Conservation (phyloP, 768 basidiomycete genomes). For the Podaxis pistillaris region DNA sequence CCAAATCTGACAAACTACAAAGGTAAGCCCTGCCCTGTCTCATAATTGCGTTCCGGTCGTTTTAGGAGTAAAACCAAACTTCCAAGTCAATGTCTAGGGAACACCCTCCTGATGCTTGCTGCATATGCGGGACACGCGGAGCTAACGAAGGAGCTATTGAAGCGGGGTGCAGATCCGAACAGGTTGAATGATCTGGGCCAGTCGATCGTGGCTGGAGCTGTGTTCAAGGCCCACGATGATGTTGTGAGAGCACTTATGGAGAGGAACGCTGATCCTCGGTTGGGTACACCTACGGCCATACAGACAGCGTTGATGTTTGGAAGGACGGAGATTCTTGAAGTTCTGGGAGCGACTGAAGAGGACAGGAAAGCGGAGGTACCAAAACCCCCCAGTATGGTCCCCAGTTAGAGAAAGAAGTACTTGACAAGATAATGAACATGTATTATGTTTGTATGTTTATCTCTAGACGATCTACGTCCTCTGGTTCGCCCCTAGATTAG, state of each 20-base stretch:
- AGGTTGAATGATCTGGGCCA: constrained; percentile 70
- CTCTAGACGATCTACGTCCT: no score
- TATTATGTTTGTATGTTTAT: background rate
- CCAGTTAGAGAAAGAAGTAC: background rate
- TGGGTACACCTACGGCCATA: constrained; percentile 67
- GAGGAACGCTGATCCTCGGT: constrained; percentile 60
- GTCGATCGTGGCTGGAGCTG: constrained; percentile 72
- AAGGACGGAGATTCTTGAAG: constrained; percentile 49
- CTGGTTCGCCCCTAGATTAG: no score
- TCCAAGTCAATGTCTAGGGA: constrained; percentile 44
- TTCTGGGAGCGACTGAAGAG: constrained; percentile 58
- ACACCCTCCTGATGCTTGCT: constrained; percentile 77
- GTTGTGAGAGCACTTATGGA: constrained; percentile 56
- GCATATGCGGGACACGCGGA: constrained; percentile 67
- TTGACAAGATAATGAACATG: background rate
- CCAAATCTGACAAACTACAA: constrained; percentile 70
- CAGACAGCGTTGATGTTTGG: constrained; percentile 70
- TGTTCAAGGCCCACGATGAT: constrained; percentile 71
- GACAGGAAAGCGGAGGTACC: constrained; percentile 45
- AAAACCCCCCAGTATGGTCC: constrained; percentile 22
- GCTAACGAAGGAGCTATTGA: constrained; percentile 52
- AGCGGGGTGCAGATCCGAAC: constrained; percentile 63
- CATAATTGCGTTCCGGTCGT: constrained; percentile 3
- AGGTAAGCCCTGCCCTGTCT: constrained; percentile 36
- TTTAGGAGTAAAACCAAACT: background rate